Conservation (phyloP, 176 grass and related monocot species). For the Cenchrus americanus region DNA sequence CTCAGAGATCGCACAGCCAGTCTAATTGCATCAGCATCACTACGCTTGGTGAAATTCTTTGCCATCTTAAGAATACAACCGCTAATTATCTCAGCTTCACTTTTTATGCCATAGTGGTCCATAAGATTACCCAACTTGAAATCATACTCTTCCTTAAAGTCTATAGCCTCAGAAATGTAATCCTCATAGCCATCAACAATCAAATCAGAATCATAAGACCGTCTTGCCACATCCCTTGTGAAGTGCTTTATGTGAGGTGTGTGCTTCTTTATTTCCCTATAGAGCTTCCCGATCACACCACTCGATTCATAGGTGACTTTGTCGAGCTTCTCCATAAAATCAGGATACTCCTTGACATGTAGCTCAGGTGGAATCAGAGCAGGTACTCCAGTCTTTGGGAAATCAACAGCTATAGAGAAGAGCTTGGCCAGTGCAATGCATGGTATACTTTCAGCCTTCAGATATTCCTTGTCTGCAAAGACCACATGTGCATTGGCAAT, state of each 20-base stretch:
- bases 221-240: slow-evolving; percentile 65
- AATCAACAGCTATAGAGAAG: slow-evolving; percentile 88
- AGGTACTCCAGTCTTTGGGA: slow-evolving; percentile 87
- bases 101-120: slow-evolving; percentile 93
- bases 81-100: slow-evolving; percentile 84
- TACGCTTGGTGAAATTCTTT: slow-evolving; percentile 77
- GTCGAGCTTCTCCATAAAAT: slow-evolving; percentile 93
- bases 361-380: slow-evolving; percentile 64
- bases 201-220: slow-evolving; percentile 75
- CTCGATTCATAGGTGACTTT: slow-evolving; percentile 66
- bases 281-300: slow-evolving; percentile 83
- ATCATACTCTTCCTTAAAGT: slow-evolving; percentile 81
- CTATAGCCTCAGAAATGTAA: slow-evolving; percentile 52
- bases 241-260: slow-evolving; percentile 56
- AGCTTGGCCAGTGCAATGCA: slow-evolving; percentile 77
- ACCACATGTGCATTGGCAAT: slow-evolving; percentile 87
- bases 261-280: slow-evolving; percentile 79
- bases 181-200: slow-evolving; percentile 72
- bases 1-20: slow-evolving; percentile 66
- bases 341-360: slow-evolving; percentile 81
- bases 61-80: slow-evolving; percentile 87
- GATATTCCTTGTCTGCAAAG: slow-evolving; percentile 59
- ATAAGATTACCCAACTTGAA: slow-evolving; percentile 89
- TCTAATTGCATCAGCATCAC: slow-evolving; percentile 76
- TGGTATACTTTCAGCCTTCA: slow-evolving; percentile 47